phyloP scores from a whole-genome alignment of 202 grass and related monocot genomes.

The Saccharum hybrid region DNA sequence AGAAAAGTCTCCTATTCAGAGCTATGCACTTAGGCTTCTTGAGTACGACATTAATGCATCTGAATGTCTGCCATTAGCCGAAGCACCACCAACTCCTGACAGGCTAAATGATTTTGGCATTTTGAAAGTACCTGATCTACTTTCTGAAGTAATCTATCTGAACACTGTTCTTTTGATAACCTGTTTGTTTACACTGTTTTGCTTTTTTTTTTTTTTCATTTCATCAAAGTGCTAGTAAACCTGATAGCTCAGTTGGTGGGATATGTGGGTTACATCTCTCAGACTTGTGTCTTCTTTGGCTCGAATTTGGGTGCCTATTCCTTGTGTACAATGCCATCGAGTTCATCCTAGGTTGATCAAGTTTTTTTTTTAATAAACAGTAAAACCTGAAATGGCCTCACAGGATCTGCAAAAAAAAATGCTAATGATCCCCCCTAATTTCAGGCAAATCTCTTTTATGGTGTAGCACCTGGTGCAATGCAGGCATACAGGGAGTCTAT shows the following conservation, averaged over 20 bases:
- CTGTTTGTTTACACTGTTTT: conserved; percentile 19
- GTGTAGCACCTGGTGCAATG: conserved; percentile 79
- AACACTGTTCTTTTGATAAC: conserved; percentile 28
- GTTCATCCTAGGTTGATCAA: background rate
- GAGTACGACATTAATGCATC: conserved; percentile 56
- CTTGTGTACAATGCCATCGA: background rate
- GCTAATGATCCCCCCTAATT: conserved; percentile 36
- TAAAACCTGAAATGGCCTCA: background rate
- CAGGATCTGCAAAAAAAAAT: background rate
- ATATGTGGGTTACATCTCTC: conserved; percentile 12
- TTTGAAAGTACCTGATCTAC: conserved; percentile 77
- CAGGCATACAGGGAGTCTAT: conserved; percentile 78
- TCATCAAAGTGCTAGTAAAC: conserved; percentile 33
- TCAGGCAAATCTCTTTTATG: conserved; percentile 90
- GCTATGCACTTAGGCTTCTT: conserved; percentile 74
- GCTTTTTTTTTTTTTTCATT: conserved; percentile 4
- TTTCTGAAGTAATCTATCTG: conserved; percentile 73
- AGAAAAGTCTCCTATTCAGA: conserved; percentile 60
- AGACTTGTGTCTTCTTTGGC: background rate
- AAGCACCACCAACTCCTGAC: conserved; percentile 86
- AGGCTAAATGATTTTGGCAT: conserved; percentile 77
- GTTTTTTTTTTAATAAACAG: background rate
- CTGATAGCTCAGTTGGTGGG: background rate
- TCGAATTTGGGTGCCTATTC: conserved; percentile 9
- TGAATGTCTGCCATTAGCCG: conserved; percentile 55